Evolutionary conservation across 208 protist species (phyloP), one percentile per base, ranked within the genome.

Genomic region (Wallacemonas sp.): DNA sequence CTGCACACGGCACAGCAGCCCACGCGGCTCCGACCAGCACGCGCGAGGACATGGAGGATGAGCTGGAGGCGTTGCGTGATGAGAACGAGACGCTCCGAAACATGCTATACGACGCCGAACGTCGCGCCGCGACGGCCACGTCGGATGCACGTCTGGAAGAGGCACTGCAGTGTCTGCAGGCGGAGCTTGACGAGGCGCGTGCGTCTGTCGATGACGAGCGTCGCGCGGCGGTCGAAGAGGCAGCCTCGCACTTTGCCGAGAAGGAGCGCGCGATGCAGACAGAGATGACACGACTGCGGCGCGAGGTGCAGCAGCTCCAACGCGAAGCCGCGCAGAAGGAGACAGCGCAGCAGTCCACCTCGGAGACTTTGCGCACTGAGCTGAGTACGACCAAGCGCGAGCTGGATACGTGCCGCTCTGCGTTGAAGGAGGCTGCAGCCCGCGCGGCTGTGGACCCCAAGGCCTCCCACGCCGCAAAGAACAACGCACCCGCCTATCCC

Each of bases 211-310:
- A 46, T 19, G 8, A 39, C 23, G 64, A 62, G 58, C 62, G 66
- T 33, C 19, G 39, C 4, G 75, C 63, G 1, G 70, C 72, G 0
- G 69, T 74, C 29, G 30, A 34, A 3, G 68, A 60, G 14, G 75
- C 81, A 0, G 70, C 65, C 11, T 54, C 57, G 47, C 67, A 74
- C 14, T 87, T 76, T 80, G 65, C 61, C 2, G 68, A 62, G 8
- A 83, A 88, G 54, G 83, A 90, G 56, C 82, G 81, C 30, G 83
- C 90, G 43, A 70, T 90, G 4, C 74, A 86, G 19, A 36, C 63
- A 12, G 81, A 93, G 63, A 48, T 93, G 19, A 79, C 87, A 43
- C 70, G 78, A 0, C 52, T 93, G 36, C 80, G 87, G 0, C 79
- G 81, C 43, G 81, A 93, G 63, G 70, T 81, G 1, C 68, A 70